Conservation (phyloP, 306 rosid genomes). For the Vigna radiata region DNA sequence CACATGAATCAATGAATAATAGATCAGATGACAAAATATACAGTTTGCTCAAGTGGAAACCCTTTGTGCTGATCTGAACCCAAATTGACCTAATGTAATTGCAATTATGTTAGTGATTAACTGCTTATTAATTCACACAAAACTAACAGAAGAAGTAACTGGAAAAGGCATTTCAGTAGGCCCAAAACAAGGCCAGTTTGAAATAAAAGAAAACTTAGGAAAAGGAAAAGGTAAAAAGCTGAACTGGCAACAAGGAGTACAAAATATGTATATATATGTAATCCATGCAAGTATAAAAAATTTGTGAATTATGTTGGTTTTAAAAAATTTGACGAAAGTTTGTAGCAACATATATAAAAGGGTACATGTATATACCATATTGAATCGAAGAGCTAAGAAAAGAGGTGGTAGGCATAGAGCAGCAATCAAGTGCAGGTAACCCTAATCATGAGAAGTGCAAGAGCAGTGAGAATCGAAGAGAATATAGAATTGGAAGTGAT, state of each 20-base stretch:
- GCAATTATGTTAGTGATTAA: neutral
- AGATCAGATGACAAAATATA: constrained; percentile 25
- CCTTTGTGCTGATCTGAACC: neutral
- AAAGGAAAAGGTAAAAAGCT: neutral
- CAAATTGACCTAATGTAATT: neutral
- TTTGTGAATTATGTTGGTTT: constrained; percentile 14
- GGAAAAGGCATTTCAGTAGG: neutral
- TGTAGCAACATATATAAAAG: constrained; percentile 10
- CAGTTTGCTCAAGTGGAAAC: neutral
- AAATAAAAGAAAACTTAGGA: neutral
- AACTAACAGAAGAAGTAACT: neutral
- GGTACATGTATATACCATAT: neutral
- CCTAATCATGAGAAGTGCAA: constrained; percentile 28
- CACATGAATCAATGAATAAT: neutral
- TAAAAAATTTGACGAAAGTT: neutral
- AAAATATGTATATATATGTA: neutral
- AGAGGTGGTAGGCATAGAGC: neutral
- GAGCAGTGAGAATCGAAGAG: neutral
- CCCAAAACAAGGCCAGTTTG: neutral
- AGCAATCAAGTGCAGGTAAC: constrained; percentile 5
- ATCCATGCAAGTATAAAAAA: constrained; percentile 22
- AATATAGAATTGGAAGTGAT: neutral
- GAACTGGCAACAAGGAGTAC: neutral
- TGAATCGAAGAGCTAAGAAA: constrained; percentile 2
- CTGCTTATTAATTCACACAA: neutral